Base-by-base conservation (phyloP, 2,329 filamentous ascomycete genomes). In the Zymoseptoria passerinii region DNA sequence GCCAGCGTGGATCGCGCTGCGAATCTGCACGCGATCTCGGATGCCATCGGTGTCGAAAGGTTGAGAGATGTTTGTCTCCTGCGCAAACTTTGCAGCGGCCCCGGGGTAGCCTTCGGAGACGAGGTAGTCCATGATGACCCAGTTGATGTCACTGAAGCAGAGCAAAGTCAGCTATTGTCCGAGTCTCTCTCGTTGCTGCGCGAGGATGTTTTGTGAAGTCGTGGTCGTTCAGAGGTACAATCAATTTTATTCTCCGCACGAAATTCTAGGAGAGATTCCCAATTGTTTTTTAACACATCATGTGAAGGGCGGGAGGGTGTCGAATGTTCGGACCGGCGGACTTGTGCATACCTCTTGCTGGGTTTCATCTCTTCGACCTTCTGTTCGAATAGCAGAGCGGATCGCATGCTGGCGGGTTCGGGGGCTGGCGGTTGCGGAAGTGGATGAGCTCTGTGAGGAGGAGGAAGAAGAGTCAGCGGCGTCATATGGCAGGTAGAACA, bases 211-310 rank as follows among this genome's bases (percentile, higher is more conserved):
- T 58, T 19, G 60, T 19, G 55, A 20, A 19, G 27, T 29, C 13
- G 20, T 48, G 55, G 48, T 58, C 58, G 58, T 57, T 88, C 85
- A 87, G 84, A 85, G 81, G 82, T 77, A 84, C 85, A 88, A 87
- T 89, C 86, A 89, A 60, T 74, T 80, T 75, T n/a, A n/a, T 85
- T 90, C 85, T 99, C 94, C 87, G 89, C 94, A 99, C 82, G 76
- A 79, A 76, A 84, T 82, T 89, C 66, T 97, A 90, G 88, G 94
- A 99, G 95, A 99, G 94, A 99, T 99, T 99, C 94, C 94, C 94
- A 99, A 85, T 83, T 96, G 95, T 87, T 89, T 86, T 81, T 78
- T 78, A 77, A 81, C 80, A 72, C 83, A 89, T 95, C 92, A 95
- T 95, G 80, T 84, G 79, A 68, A 58, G 57, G 70, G 73, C 67